Evolutionary conservation across 441 rosid genomes (phyloP).

Genomic region (Corymbia calophylla): DNA sequence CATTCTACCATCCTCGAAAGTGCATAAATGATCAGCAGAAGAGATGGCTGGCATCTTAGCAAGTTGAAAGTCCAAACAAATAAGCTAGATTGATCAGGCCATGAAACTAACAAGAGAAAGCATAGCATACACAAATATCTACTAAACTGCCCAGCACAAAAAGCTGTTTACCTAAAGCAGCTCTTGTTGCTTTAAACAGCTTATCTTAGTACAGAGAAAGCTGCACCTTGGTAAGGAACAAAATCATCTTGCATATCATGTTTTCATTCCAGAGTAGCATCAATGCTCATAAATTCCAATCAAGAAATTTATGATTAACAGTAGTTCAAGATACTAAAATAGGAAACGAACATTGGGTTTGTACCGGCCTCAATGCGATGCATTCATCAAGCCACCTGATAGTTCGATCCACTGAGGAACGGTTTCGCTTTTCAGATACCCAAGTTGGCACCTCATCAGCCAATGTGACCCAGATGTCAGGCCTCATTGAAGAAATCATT

Average conservation of each 20-base stretch:
- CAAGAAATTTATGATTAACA: background rate
- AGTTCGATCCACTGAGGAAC: slow-evolving; percentile 56
- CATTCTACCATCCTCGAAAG: background rate
- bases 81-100: background rate
- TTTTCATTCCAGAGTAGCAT: background rate
- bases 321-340: background rate
- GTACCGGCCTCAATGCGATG: slow-evolving; percentile 41
- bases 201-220: background rate
- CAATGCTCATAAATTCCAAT: background rate
- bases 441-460: slow-evolving; percentile 78
- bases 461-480: slow-evolving; percentile 53
- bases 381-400: slow-evolving; percentile 75
- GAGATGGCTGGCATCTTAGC: background rate
- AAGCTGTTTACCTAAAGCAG: background rate
- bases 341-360: background rate
- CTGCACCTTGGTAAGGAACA: background rate
- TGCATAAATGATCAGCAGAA: background rate
- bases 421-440: slow-evolving; percentile 56
- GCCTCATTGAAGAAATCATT: slow-evolving; percentile 54
- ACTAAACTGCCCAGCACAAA: background rate
- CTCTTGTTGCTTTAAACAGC: background rate
- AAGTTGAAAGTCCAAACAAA: background rate
- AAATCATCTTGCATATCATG: background rate
- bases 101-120: background rate
- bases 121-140: background rate